Percentiles rank a stretch among this genome's conserved stretches.
These are phyloP conservation scores for Alternaria gansuensis DNA, from an alignment of 2,329 filamentous ascomycete genomes.

Conservation along the genomic window DNA sequence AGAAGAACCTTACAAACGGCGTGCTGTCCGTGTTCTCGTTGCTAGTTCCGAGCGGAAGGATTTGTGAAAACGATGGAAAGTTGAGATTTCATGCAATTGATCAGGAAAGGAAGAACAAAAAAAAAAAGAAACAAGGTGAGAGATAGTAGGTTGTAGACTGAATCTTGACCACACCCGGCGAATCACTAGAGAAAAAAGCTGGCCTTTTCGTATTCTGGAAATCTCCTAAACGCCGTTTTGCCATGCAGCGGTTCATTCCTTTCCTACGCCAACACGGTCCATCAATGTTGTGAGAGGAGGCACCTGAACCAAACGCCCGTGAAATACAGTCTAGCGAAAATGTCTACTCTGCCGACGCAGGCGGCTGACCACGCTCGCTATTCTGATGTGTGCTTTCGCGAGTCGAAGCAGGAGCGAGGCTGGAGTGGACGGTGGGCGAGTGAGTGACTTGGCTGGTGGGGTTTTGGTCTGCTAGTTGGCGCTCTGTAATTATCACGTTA, in stretches of 20 bases:
- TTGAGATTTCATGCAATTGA: too few species aligned
- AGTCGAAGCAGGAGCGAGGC: conserved; percentile 37
- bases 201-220: background rate
- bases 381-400: conserved; percentile 22
- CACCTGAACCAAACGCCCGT: conserved; percentile 3
- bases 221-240: background rate
- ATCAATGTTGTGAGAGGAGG: conserved; percentile 3
- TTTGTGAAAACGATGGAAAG: background rate
- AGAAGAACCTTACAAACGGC: too few species aligned
- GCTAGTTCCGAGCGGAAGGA: background rate
- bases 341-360: conserved; percentile 14
- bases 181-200: background rate
- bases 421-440: conserved; percentile 41
- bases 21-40: too few species aligned
- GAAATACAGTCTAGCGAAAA: conserved; percentile 8
- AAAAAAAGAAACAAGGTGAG: too few species aligned
- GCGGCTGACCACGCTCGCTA: conserved; percentile 5
- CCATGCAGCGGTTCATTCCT: background rate
- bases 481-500: conserved; percentile 38
- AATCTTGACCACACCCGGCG: background rate
- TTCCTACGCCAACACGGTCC: conserved; percentile 10
- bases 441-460: conserved; percentile 45
- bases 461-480: conserved; percentile 47
- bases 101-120: background rate
- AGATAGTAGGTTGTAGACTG: background rate